Conservation (phyloP, 73 alveolate species). For the Tetrahymena borealis region DNA sequence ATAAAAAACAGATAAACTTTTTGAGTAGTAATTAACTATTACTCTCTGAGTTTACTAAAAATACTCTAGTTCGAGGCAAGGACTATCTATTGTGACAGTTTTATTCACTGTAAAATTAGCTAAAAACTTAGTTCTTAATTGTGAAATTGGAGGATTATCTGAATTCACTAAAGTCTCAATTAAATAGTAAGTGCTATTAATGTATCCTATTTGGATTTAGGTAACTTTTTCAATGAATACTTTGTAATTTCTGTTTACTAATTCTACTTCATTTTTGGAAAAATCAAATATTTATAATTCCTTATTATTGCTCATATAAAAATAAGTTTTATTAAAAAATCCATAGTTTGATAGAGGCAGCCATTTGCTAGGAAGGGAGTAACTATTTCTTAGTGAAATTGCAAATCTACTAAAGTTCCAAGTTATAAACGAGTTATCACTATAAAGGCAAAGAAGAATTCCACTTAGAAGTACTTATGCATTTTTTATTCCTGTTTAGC, state of each 20-base stretch:
- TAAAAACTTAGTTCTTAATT: background rate
- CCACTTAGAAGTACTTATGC: background rate
- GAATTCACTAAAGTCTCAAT: background rate
- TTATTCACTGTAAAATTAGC: background rate
- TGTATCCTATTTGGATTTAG: background rate
- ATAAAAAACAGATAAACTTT: background rate
- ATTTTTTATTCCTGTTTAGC: background rate
- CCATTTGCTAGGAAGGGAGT: background rate
- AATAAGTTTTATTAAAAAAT: background rate
- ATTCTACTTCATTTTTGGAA: background rate
- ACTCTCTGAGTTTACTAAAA: background rate
- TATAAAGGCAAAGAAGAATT: background rate
- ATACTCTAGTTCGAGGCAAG: background rate
- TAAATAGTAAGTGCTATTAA: background rate
- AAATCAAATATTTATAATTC: background rate
- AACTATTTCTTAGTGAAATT: background rate
- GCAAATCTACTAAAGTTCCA: background rate
- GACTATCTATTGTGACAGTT: background rate
- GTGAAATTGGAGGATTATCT: background rate
- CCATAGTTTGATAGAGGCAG: background rate
- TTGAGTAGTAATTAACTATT: background rate
- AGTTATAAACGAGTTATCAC: background rate
- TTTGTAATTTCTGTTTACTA: background rate
- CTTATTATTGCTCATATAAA: background rate
- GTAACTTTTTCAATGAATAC: background rate